Base-by-base conservation (phyloP, 2,329 filamentous ascomycete genomes). In the Fusarium buxicola region DNA sequence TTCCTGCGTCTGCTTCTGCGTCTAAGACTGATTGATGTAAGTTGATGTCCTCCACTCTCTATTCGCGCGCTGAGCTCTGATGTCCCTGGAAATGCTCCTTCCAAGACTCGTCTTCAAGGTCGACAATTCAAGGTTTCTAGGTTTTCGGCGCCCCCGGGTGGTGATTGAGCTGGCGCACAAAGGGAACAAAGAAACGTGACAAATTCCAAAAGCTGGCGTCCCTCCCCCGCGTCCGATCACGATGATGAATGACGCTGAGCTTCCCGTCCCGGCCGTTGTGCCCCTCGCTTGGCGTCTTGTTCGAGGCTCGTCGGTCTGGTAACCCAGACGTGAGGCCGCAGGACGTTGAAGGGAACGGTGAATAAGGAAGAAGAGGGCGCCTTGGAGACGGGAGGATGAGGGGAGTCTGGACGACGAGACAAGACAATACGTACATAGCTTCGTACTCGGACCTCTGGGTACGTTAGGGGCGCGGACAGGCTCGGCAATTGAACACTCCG, bases 111-210 rank as follows among this genome's bases (percentile, higher is more conserved):
- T 27, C 16, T 24, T 24, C 27, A 50, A 50, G 12, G 28, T 40
- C 21, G 35, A 25, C n/a, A 38, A 56, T 30, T 31, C 11, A 38
- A 51, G 30, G 35, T 38, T 21, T 49, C 28, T 16, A 35, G 34
- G 32, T 41, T 49, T 56, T 63, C 52, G 57, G 54, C 30, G 43
- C 43, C 25, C 7, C 31, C 46, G 46, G 25, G 16, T 31, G 49
- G 43, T 47, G n/a, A 36, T 45, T 8, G 24, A 44, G 25, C 21
- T 36, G 40, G 49, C n/a, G 44, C 38, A 28, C 45, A 51, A 45
- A 24, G 7, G 34, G 25, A 57, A 60, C 45, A 65, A 58, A 62
- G 44, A 55, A 58, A 59, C 27, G 40, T 30, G 32, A 43, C 36
- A 34, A 34, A 51, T 51, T n/a, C 36, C 36, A 11, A 31, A 24